phyloP scores from a whole-genome alignment of 2,329 filamentous ascomycete genomes.

The Hypoxylon sp. region DNA sequence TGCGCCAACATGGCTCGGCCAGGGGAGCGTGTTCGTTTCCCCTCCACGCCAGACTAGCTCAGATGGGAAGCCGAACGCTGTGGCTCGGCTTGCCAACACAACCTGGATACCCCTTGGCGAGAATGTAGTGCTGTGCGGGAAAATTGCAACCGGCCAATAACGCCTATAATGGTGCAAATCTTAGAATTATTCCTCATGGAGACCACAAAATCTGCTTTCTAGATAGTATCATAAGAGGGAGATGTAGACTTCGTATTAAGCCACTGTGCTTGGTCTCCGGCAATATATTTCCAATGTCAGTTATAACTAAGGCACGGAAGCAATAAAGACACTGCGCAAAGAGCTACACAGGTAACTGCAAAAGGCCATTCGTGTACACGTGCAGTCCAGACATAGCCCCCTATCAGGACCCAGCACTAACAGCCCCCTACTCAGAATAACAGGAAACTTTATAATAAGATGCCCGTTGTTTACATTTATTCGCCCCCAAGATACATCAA shows the following conservation, averaged over 20 bases:
- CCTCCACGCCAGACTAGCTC: constrained; percentile 69
- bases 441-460: neutral
- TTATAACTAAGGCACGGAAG: no score
- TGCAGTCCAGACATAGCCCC: no score
- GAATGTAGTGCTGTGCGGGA: constrained; percentile 85
- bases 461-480: neutral
- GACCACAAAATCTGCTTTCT: neutral
- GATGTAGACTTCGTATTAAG: neutral
- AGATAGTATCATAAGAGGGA: neutral
- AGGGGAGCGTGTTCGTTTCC: constrained; percentile 81
- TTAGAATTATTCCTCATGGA: neutral
- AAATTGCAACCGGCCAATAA: constrained; percentile 53
- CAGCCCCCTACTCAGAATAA: no score
- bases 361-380: no score
- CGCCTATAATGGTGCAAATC: neutral
- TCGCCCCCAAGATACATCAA: neutral
- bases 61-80: constrained; percentile 66
- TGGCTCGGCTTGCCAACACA: constrained; percentile 73
- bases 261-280: neutral
- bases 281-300: no score
- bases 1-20: constrained; percentile 89
- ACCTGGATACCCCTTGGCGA: constrained; percentile 83
- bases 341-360: no score
- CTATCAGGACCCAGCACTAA: no score
- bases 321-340: no score